phyloP scores from a whole-genome alignment of 2,329 filamentous ascomycete genomes.

The Penicillium paneum region DNA sequence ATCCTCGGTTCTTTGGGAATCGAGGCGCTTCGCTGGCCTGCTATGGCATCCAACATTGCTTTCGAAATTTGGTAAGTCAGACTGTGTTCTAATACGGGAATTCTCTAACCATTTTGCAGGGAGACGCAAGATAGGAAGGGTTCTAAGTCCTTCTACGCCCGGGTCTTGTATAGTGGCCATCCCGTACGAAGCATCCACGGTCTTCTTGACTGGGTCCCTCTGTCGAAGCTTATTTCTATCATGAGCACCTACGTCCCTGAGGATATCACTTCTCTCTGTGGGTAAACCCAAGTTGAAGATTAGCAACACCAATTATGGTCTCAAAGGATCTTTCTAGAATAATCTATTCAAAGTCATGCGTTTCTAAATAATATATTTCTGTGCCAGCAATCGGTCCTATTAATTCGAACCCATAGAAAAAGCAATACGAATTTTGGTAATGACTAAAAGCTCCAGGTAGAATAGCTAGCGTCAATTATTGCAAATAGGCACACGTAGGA shows the following conservation, averaged over 20 bases:
- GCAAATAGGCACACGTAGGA: background rate
- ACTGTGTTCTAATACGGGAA: fast-evolving
- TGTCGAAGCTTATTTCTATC: slow-evolving; percentile 27
- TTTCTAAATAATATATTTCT: background rate
- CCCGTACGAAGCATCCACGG: slow-evolving; percentile 31
- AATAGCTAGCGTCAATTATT: background rate
- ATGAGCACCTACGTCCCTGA: slow-evolving; percentile 26
- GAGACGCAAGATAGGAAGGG: slow-evolving; percentile 3
- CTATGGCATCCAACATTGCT: slow-evolving; percentile 40
- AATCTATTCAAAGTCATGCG: background rate
- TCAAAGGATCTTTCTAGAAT: background rate
- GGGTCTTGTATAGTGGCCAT: slow-evolving; percentile 33
- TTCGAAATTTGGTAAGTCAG: slow-evolving; percentile 38
- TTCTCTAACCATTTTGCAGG: slow-evolving; percentile 8
- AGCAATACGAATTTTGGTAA: background rate
- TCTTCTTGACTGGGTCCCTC: slow-evolving; percentile 29
- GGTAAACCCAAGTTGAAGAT: background rate
- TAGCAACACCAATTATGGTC: background rate
- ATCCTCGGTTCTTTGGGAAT: slow-evolving; percentile 38
- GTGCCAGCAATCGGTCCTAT: background rate
- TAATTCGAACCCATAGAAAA: background rate
- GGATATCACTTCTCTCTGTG: slow-evolving; percentile 29
- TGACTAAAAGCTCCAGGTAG: background rate
- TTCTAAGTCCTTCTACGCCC: slow-evolving; percentile 18
- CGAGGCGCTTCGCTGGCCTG: slow-evolving; percentile 38